Evolutionary conservation across 2,329 filamentous ascomycete species (phyloP), one percentile per base, ranked within the genome.

Genomic region (Dothideomycetes sp.): DNA sequence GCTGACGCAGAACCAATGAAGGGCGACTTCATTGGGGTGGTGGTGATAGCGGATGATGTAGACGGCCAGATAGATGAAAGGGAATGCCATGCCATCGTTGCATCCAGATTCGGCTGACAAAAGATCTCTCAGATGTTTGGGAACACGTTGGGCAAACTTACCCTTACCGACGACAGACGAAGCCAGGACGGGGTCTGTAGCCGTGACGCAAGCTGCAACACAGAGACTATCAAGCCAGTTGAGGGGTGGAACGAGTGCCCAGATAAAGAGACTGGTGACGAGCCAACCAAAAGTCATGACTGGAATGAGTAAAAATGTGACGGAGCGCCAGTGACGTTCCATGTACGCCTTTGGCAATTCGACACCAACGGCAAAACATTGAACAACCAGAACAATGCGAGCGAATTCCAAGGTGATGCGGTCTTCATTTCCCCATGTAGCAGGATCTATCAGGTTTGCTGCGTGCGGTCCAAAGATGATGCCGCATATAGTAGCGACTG

Each of bases 61-160:
- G 20, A 95, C 69, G 1, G 84, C 81, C 20, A 98, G 72, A 59
- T 98, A 98, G 54, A 98, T 77, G 61, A 98, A 98, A 1, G 91
- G 91, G 57, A 98, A 98, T 1, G 91, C 91, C 91, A 98, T 98
- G 64, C 91, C 91, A 61, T 98, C 91, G 71, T 98, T 98, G 67
- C 91, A 98, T 20, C 91, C 91, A 6, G 91, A 98, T 64, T 98
- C 91, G 43, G 88, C 88, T 4, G 91, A 98, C 10, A 98, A 70
- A 37, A 98, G 60, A 64, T 98, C 91, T 71, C 91, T 77, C 65
- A 98, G 68, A 78, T 98, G 91, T 69, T 95, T 96, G 16, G 91
- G 91, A 4, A 98, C 87, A 48, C 91, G 80, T 67, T 94, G 94
- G 24, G 91, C 89, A 55, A 98, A 98, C 64, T 98, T 98, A 55